phyloP scores from a whole-genome alignment of 495 filamentous ascomycete genomes.

The Penicillium fimorum region DNA sequence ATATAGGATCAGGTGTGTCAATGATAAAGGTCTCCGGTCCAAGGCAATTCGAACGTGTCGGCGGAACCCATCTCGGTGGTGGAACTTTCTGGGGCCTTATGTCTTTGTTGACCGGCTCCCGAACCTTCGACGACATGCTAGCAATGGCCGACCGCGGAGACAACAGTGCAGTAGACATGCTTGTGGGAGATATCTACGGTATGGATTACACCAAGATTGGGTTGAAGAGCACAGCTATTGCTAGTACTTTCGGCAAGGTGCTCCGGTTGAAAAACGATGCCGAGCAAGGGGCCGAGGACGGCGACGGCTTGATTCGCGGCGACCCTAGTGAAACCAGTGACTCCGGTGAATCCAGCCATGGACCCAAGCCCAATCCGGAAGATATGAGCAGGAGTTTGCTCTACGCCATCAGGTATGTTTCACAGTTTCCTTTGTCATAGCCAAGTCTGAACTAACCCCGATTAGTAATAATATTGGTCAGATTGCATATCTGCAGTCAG shows the following conservation, averaged over 20 bases:
- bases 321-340: conserved; percentile 34
- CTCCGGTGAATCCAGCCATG: conserved; percentile 23
- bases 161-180: conserved; percentile 90
- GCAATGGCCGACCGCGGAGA: conserved; percentile 91
- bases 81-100: conserved; percentile 96
- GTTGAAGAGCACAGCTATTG: conserved; percentile 88
- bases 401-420: conserved; percentile 70
- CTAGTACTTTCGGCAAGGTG: conserved; percentile 94
- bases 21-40: conserved; percentile 97
- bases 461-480: conserved; percentile 94
- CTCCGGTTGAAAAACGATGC: conserved; percentile 79
- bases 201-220: conserved; percentile 94
- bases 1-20: conserved; percentile 98
- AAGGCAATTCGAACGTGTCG: conserved; percentile 79
- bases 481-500: conserved; percentile 91
- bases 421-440: not conserved
- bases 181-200: conserved; percentile 97
- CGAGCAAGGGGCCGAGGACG: conserved; percentile 75
- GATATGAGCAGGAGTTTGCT: conserved; percentile 72
- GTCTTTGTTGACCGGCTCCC: conserved; percentile 82
- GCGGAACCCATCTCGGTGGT: conserved; percentile 90
- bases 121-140: conserved; percentile 93
- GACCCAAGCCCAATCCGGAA: conserved; percentile 54
- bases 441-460: conserved; percentile 18
- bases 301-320: conserved; percentile 57